Evolutionary conservation across 2,329 filamentous ascomycete genomes (phyloP).

Genomic region (Westerdykella sp.): DNA sequence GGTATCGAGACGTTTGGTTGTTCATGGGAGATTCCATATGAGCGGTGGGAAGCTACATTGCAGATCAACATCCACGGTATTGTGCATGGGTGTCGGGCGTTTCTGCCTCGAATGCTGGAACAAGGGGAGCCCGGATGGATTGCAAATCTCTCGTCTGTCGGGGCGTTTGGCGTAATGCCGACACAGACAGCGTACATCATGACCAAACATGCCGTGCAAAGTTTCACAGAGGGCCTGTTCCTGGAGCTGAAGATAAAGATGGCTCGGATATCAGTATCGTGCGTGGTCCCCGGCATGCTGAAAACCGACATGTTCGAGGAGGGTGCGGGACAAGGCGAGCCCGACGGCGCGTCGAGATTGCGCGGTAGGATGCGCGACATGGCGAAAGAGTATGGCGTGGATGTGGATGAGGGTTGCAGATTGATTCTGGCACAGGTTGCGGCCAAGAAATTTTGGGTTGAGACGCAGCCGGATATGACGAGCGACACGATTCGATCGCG

Average conservation of each 20-base stretch:
- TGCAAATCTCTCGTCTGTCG: not conserved
- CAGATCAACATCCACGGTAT: not conserved
- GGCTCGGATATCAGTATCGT: not conserved
- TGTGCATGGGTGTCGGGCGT: not conserved
- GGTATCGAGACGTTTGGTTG: not conserved
- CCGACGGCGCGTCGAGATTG: not conserved
- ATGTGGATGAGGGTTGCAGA: not conserved
- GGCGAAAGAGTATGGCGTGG: not conserved
- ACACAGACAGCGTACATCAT: not conserved
- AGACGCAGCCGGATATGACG: not conserved
- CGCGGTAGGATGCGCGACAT: not conserved
- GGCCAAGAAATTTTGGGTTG: not conserved
- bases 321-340: not conserved
- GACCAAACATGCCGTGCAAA: not conserved
- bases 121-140: not conserved
- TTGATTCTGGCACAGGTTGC: not conserved
- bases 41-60: not conserved
- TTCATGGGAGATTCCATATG: not conserved
- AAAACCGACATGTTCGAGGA: not conserved
- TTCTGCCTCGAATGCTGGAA: not conserved
- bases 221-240: not conserved
- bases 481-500: not conserved
- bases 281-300: not conserved
- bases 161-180: not conserved
- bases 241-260: not conserved